Percentiles rank a stretch among this genome's conserved stretches.
phyloP scores from a whole-genome alignment of 768 basidiomycete species.

The Thelephora aurantiotincta region DNA sequence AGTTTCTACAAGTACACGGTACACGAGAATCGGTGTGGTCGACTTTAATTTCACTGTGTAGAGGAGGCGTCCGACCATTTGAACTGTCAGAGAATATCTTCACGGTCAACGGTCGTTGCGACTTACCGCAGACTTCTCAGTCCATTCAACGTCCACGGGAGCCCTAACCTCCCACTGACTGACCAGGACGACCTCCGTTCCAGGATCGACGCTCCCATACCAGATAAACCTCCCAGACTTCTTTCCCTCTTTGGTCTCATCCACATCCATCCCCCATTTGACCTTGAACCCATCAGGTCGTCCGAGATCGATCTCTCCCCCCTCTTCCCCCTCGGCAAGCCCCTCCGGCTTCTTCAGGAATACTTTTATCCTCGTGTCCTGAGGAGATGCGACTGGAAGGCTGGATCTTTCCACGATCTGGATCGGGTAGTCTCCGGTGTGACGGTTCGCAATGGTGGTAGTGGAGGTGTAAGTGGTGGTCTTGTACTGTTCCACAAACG shows the following conservation, averaged over 20 bases:
- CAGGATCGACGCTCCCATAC: slow-evolving; percentile 29
- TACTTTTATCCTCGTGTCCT: slow-evolving; percentile 28
- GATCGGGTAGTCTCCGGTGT: slow-evolving; percentile 23
- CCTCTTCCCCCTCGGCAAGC: slow-evolving; percentile 30
- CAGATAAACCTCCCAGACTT: slow-evolving; percentile 47
- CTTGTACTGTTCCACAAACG: slow-evolving; percentile 29
- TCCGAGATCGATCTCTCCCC: slow-evolving; percentile 17
- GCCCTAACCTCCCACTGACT: slow-evolving; percentile 36
- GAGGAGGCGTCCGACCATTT: no score
- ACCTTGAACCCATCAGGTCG: slow-evolving; percentile 11
- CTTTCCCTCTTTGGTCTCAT: slow-evolving; percentile 30
- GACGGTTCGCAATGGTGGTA: slow-evolving; percentile 32
- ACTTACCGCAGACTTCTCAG: slow-evolving; percentile 5
- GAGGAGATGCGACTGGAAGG: slow-evolving; percentile 20
- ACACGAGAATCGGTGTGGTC: no score
- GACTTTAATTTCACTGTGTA: no score
- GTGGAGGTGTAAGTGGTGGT: slow-evolving; percentile 26
- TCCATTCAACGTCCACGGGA: slow-evolving; percentile 18
- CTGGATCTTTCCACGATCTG: slow-evolving; percentile 31
- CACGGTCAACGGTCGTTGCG: no score
- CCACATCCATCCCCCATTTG: slow-evolving; percentile 23
- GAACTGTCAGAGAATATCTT: no score
- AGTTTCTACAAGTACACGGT: no score
- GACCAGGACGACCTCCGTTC: slow-evolving; percentile 19
- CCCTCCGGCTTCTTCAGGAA: slow-evolving; percentile 31